These are phyloP conservation scores for Tausonia pullulans DNA, from an alignment of 1,284 basidiomycete genomes.

Conservation along the genomic window DNA sequence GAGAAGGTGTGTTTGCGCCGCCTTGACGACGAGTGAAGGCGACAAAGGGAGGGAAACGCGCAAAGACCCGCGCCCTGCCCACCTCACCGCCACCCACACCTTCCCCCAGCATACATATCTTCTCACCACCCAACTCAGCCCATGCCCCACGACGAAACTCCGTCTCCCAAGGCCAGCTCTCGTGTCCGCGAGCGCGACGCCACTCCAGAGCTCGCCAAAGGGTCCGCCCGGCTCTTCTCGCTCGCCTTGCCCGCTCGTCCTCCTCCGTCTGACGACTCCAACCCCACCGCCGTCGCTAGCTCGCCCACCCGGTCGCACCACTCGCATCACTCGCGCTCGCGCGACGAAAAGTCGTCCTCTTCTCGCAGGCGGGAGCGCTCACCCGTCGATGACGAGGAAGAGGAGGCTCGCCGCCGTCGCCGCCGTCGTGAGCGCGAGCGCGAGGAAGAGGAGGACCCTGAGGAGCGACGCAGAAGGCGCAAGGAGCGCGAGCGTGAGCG, in stretches of 20 bases:
- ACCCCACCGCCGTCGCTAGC: neutral
- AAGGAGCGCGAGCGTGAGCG: slow-evolving; percentile 19
- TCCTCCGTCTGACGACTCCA: neutral
- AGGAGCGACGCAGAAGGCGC: slow-evolving; percentile 21
- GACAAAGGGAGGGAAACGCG: too few species aligned
- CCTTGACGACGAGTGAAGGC: too few species aligned
- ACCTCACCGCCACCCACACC: too few species aligned
- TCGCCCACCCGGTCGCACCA: neutral
- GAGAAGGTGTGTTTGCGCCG: too few species aligned
- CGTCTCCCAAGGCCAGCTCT: neutral
- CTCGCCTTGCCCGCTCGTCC: neutral
- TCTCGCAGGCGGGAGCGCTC: neutral
- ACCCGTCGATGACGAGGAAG: slow-evolving; percentile 8
- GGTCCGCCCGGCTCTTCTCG: neutral
- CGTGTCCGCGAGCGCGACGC: neutral
- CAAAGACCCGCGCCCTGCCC: too few species aligned
- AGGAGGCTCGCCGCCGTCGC: slow-evolving; percentile 18
- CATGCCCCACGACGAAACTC: neutral
- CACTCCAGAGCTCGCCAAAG: neutral
- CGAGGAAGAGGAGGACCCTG: slow-evolving; percentile 35
- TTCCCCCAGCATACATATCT: too few species aligned
- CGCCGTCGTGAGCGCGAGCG: slow-evolving; percentile 25
- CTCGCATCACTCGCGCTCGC: neutral
- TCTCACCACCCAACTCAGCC: too few species aligned
- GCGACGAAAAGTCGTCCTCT: neutral